Conservation (phyloP, 169 alveolate genomes). For the Plasmodium fragile region DNA sequence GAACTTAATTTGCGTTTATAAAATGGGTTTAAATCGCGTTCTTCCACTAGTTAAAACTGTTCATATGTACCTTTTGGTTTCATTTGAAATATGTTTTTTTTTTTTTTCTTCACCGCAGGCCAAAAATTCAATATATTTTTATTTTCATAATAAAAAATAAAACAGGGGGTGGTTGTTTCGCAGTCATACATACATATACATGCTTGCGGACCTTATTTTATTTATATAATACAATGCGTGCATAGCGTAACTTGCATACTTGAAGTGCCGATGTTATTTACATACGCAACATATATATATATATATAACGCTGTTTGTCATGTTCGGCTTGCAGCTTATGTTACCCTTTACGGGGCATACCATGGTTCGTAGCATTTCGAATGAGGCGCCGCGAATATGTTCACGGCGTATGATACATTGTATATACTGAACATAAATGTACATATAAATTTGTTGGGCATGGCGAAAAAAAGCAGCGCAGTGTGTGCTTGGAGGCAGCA, state of each 20-base stretch:
- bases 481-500: background rate
- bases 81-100: background rate
- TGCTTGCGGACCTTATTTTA: background rate
- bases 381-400: background rate
- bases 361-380: background rate
- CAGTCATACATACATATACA: constrained; percentile 1
- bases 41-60: background rate
- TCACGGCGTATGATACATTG: background rate
- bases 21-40: background rate
- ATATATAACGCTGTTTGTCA: background rate
- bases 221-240: background rate
- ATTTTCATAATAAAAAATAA: background rate
- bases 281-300: background rate
- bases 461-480: background rate
- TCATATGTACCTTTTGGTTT: background rate
- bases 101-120: background rate
- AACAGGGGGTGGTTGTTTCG: constrained; percentile 9
- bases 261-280: background rate
- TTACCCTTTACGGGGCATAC: background rate
- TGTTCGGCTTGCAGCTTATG: background rate
- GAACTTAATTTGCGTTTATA: background rate
- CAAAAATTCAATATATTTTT: background rate
- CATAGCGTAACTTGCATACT: background rate
- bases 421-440: background rate
- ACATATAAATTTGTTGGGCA: background rate